Evolutionary conservation across 2,329 filamentous ascomycete genomes (phyloP).

Genomic region (Alternaria longipes): DNA sequence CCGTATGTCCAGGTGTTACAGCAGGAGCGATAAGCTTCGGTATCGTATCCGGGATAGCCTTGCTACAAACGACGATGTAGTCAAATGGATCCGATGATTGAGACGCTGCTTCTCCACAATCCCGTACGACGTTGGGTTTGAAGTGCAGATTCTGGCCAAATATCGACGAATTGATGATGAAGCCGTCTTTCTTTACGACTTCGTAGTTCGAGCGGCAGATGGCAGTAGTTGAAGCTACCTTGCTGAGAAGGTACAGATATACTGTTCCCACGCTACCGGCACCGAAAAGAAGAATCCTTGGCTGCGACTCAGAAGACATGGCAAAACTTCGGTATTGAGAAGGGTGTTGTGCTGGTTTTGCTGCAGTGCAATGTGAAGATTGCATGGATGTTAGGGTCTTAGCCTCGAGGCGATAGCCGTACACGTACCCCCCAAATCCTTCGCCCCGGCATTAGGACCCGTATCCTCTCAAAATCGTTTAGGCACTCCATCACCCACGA

Average conservation of each 20-base stretch:
- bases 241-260: conserved; percentile 54
- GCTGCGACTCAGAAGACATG: conserved; percentile 16
- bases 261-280: conserved; percentile 55
- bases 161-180: conserved; percentile 53
- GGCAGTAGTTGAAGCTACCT: conserved; percentile 53
- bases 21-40: conserved; percentile 53
- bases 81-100: conserved; percentile 49
- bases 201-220: conserved; percentile 59
- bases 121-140: conserved; percentile 47
- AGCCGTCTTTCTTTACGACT: conserved; percentile 53
- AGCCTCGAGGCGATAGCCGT: not conserved
- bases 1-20: conserved; percentile 54
- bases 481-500: not conserved
- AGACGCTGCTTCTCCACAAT: conserved; percentile 49
- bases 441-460: not conserved
- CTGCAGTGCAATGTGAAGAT: not conserved
- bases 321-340: not conserved
- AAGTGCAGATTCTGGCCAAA: conserved; percentile 50
- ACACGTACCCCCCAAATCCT: not conserved
- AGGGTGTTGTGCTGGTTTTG: not conserved
- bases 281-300: conserved; percentile 53
- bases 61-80: conserved; percentile 59
- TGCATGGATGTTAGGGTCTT: not conserved
- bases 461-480: not conserved
- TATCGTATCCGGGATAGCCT: conserved; percentile 55